Evolutionary conservation across 2,329 filamentous ascomycete species (phyloP).

Genomic region (Aspergillus sp.): DNA sequence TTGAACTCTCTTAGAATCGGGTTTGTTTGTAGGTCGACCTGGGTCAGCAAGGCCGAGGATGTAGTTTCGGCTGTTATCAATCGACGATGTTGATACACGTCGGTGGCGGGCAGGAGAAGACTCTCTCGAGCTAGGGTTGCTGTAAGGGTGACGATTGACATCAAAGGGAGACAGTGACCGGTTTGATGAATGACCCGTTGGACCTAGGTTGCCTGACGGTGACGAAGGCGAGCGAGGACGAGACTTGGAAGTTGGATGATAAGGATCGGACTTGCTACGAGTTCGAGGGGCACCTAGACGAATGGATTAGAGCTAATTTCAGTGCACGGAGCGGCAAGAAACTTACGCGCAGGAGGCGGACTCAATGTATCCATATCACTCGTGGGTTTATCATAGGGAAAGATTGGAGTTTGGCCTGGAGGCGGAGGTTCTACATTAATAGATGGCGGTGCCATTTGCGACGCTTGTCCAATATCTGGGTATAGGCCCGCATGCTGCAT

Average conservation of each 20-base stretch:
- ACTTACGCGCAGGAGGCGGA: constrained; percentile 68
- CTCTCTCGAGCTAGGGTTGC: constrained; percentile 45
- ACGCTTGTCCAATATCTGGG: constrained; percentile 66
- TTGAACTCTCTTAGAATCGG: constrained; percentile 77
- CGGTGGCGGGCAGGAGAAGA: constrained; percentile 44
- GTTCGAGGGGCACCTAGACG: constrained; percentile 50
- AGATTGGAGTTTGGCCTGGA: constrained; percentile 64
- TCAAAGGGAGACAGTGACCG: constrained; percentile 48
- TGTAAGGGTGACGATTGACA: constrained; percentile 33
- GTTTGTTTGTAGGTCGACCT: constrained; percentile 67
- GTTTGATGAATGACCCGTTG: constrained; percentile 31
- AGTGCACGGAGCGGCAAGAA: neutral
- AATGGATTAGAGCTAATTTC: constrained; percentile 7
- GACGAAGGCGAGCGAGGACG: constrained; percentile 39
- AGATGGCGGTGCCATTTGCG: constrained; percentile 83
- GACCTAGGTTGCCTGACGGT: constrained; percentile 33
- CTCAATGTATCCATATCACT: constrained; percentile 75
- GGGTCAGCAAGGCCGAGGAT: constrained; percentile 91
- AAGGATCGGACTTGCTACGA: constrained; percentile 63
- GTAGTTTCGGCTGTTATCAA: constrained; percentile 65
- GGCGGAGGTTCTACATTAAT: constrained; percentile 95
- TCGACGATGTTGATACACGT: constrained; percentile 47
- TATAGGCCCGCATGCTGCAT: constrained; percentile 46
- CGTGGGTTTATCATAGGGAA: constrained; percentile 66
- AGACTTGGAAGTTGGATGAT: constrained; percentile 49